Percentiles rank a stretch among this genome's conserved stretches.
Evolutionary conservation across 331 rosid species (phyloP).

Genomic region (Rosa hybrid): DNA sequence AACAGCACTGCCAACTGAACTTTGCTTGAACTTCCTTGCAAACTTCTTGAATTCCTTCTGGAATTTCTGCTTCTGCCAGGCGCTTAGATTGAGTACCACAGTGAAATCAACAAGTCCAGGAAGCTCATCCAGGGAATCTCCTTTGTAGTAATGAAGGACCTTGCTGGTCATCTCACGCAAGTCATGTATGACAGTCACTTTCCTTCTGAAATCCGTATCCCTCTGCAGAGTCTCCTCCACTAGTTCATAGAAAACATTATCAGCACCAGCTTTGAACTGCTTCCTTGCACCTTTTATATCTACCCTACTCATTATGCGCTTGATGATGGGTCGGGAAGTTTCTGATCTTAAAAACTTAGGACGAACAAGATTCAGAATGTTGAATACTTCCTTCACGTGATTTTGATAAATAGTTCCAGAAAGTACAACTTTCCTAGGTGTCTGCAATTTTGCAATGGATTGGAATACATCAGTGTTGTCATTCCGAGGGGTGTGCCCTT

Average conservation of each 20-base stretch:
- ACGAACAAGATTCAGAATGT: slow-evolving; percentile 74
- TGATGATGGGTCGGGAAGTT: slow-evolving; percentile 64
- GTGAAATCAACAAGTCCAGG: slow-evolving; percentile 88
- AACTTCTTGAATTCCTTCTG: slow-evolving; percentile 45
- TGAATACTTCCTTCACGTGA: slow-evolving; percentile 90
- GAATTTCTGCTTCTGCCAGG: slow-evolving; percentile 60
- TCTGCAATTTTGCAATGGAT: slow-evolving; percentile 71
- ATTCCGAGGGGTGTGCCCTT: slow-evolving; percentile 94
- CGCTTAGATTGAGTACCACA: slow-evolving; percentile 60
- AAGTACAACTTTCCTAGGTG: slow-evolving; percentile 82
- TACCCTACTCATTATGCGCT: slow-evolving; percentile 72
- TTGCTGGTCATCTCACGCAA: slow-evolving; percentile 89
- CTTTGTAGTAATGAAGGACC: slow-evolving; percentile 87
- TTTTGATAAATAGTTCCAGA: slow-evolving; percentile 93
- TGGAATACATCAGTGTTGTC: slow-evolving; percentile 83
- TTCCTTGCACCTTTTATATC: slow-evolving; percentile 51
- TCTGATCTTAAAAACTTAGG: slow-evolving; percentile 74
- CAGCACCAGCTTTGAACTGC: slow-evolving; percentile 43
- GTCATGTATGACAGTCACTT: slow-evolving; percentile 78
- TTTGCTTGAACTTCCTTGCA: slow-evolving; percentile 63
- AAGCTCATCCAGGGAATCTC: slow-evolving; percentile 95
- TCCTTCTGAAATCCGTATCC: slow-evolving; percentile 75
- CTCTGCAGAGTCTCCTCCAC: slow-evolving; percentile 83
- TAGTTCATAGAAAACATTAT: slow-evolving; percentile 52
- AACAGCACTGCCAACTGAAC: slow-evolving; percentile 74